These are phyloP conservation scores for Vanderwaltozyma verrucispora DNA, from an alignment of 805 yeast species.

Conservation along the genomic window DNA sequence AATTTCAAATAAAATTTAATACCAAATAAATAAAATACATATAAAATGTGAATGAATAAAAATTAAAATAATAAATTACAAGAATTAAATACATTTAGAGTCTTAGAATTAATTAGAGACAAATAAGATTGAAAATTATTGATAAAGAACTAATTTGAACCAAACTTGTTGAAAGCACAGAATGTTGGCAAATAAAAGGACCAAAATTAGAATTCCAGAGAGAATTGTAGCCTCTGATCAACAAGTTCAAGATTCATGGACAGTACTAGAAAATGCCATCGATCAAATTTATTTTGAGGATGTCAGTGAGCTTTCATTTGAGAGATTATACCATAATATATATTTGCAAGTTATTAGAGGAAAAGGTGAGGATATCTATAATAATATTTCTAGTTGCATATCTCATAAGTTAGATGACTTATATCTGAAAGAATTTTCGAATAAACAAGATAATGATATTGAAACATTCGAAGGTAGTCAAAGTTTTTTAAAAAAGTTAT, in stretches of 20 bases:
- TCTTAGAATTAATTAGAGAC: too few relatives aligned
- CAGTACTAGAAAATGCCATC: slow-evolving; percentile 53
- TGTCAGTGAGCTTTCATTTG: slow-evolving; percentile 69
- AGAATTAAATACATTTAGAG: not conserved
- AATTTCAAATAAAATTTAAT: too few relatives aligned
- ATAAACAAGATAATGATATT: too few relatives aligned
- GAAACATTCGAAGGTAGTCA: not conserved
- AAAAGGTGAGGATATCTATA: slow-evolving; percentile 8
- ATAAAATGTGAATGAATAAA: too few relatives aligned
- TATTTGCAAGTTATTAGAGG: slow-evolving; percentile 54
- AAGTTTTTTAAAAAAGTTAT: slow-evolving; percentile 28
- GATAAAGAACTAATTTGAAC: too few relatives aligned
- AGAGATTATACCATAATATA: slow-evolving; percentile 69
- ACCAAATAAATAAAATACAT: too few relatives aligned
- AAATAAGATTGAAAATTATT: too few relatives aligned
- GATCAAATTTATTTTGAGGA: slow-evolving; percentile 59
- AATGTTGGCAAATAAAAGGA: slow-evolving; percentile 21
- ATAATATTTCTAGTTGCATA: slow-evolving; percentile 5
- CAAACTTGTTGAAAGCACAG: too few relatives aligned
- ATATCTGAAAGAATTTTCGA: not conserved
- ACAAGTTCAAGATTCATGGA: slow-evolving; percentile 63
- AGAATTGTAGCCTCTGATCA: slow-evolving; percentile 27
- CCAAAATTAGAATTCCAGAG: slow-evolving; percentile 60
- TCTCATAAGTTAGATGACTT: slow-evolving; percentile 6
- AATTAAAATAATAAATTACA: not conserved